A percentile compares a stretch with the other conserved stretches of the same genome.
phyloP scores from a whole-genome alignment of 305 asterid genomes.

The Fraxinus floribunda region DNA sequence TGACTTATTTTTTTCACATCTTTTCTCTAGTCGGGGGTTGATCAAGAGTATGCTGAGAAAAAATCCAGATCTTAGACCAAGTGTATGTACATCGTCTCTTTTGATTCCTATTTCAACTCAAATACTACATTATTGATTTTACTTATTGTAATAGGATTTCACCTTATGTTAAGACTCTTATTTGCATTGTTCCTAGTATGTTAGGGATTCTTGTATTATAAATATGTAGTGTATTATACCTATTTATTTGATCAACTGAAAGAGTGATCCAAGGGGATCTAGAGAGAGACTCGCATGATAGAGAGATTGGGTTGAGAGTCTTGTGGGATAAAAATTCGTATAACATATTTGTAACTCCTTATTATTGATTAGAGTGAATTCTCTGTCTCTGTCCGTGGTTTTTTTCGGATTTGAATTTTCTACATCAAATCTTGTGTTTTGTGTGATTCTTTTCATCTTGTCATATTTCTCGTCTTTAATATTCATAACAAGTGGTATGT shows the following conservation, averaged over 20 bases:
- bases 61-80: slow-evolving; percentile 90
- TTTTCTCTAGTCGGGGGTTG: slow-evolving; percentile 71
- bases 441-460: neutral
- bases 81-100: slow-evolving; percentile 47
- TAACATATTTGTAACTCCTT: neutral
- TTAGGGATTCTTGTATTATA: neutral
- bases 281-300: neutral
- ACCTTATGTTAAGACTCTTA: neutral
- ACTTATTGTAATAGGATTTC: neutral
- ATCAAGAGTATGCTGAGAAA: slow-evolving; percentile 90
- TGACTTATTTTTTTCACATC: neutral
- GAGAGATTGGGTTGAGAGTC: neutral
- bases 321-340: neutral
- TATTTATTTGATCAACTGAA: neutral
- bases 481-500: neutral
- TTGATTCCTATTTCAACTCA: neutral
- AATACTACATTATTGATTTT: neutral
- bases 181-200: neutral
- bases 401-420: neutral
- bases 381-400: neutral
- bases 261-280: neutral
- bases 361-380: neutral
- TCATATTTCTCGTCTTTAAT: neutral
- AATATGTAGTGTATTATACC: neutral
- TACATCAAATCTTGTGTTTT: neutral